Evolutionary conservation across 1,284 basidiomycete genomes (phyloP).

Genomic region (Sanghuangporus baumii): DNA sequence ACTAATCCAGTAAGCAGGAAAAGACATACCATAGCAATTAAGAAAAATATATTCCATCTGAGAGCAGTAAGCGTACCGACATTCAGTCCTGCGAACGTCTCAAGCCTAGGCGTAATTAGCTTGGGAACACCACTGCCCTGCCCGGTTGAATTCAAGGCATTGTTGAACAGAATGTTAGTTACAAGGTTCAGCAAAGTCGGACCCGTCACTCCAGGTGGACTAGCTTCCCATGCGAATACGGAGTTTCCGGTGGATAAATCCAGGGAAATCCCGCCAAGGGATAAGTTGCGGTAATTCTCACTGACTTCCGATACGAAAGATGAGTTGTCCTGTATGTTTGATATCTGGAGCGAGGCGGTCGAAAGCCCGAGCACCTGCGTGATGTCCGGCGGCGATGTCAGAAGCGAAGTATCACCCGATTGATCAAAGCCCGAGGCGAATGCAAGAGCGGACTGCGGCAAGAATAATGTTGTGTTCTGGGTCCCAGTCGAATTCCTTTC

Average conservation of each 20-base stretch:
- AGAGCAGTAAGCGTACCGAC: conserved; percentile 53
- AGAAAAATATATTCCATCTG: conserved; percentile 66
- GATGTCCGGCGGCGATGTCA: conserved; percentile 43
- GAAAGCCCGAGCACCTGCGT: conserved; percentile 36
- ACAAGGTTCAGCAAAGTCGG: conserved; percentile 60
- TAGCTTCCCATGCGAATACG: conserved; percentile 61
- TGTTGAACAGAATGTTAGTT: conserved; percentile 60
- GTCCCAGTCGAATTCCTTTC: conserved; percentile 20
- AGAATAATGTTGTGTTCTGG: conserved; percentile 39
- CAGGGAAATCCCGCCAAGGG: conserved; percentile 58
- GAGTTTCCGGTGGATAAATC: conserved; percentile 39
- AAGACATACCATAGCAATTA: conserved; percentile 54
- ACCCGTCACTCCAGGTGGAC: conserved; percentile 47
- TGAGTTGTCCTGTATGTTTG: conserved; percentile 41
- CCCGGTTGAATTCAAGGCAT: conserved; percentile 45
- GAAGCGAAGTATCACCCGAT: conserved; percentile 26
- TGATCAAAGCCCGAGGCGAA: conserved; percentile 15
- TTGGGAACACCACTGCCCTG: conserved; percentile 31
- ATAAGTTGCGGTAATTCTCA: conserved; percentile 42
- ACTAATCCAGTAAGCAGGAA: too few species aligned
- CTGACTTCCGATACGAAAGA: conserved; percentile 50
- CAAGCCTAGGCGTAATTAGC: conserved; percentile 51
- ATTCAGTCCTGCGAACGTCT: conserved; percentile 46
- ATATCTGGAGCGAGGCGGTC: conserved; percentile 29
- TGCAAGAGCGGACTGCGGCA: conserved; percentile 20